These are phyloP conservation scores for Gnaphalium uliginosum DNA, from an alignment of 129 eudicot species.

Conservation along the genomic window DNA sequence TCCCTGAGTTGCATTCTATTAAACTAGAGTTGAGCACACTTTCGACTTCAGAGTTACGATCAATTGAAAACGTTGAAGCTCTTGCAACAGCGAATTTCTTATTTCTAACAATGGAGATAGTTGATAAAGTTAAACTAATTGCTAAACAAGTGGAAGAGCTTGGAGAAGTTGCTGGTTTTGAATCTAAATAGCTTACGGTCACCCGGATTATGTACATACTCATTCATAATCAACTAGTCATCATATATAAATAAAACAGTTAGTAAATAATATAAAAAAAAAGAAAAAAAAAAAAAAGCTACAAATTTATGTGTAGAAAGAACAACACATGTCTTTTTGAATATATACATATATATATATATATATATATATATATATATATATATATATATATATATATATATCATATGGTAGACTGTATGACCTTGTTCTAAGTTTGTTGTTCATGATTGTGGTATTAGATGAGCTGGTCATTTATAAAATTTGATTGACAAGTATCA, in stretches of 20 bases:
- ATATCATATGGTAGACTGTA: too few relatives aligned
- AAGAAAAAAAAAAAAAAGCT: not conserved
- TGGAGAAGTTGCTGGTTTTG: slow-evolving; percentile 54
- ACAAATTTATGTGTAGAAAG: not conserved
- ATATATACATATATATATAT: too few relatives aligned
- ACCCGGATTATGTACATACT: slow-evolving; percentile 8
- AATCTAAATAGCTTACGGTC: slow-evolving; percentile 29
- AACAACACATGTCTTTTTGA: not conserved
- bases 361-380: not conserved
- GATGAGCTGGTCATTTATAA: too few relatives aligned
- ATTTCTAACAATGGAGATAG: slow-evolving; percentile 54
- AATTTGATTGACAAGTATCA: too few relatives aligned
- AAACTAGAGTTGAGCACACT: slow-evolving; percentile 35
- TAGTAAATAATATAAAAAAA: too few relatives aligned
- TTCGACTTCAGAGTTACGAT: slow-evolving; percentile 33
- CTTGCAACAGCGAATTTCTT: slow-evolving; percentile 53
- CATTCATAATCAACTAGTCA: not conserved
- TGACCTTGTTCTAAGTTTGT: too few relatives aligned
- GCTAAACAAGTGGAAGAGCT: slow-evolving; percentile 67
- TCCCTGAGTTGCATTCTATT: slow-evolving; percentile 49
- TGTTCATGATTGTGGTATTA: too few relatives aligned
- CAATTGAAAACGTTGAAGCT: slow-evolving; percentile 42
- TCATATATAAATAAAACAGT: not conserved
- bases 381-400: not conserved
- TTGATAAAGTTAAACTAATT: slow-evolving; percentile 53